Evolutionary conservation across 2,329 filamentous ascomycete species (phyloP), one percentile per base, ranked within the genome.

Genomic region (Aureobasidium melanogenum): DNA sequence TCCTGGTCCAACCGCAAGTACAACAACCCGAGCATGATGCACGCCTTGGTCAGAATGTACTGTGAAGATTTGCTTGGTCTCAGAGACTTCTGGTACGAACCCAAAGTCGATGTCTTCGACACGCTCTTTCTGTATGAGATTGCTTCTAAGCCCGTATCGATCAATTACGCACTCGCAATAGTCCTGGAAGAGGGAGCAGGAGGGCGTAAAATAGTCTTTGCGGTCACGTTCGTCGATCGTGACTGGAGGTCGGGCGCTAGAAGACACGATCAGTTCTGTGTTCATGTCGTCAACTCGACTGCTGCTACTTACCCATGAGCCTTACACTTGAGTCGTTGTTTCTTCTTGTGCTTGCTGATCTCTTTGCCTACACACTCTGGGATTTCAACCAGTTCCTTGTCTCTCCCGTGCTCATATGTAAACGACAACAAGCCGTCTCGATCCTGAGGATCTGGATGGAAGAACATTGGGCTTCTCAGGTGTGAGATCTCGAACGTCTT

Each of bases 381-480:
- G 51, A 93, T 86, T 73, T 92, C 87, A 50, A 82, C 77, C 9
- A 91, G 73, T 67, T 93, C 88, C 6, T 74, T 72, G 62, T 84
- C 80, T n/a, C 84, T 75, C 0, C 80, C 80, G 19, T 81, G 76
- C 61, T 82, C 79, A 67, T 88, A 84, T 0, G 87, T 81, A 72
- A 86, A 88, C 0, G 84, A 86, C 24, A 92, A 74, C 67, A 93
- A 74, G 0, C 86, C 86, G 74, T 93, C 89, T 30, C 88, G 79
- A 71, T 93, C 88, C 0, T 82, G 78, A 0, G 89, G 89, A 68
- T 93, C 88, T 15, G 89, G 79, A 69, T 94, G 89, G 76, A 91
- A 93, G 68, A 92, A 88, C 86, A 93, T 88, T 0, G 88, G 89
- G 66, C 88, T 91, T 17, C 89, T 80, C 41, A 94, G 75, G 67